Evolutionary conservation across 208 protist species (phyloP).

Genomic region (Blastocrithidia nonstop): DNA sequence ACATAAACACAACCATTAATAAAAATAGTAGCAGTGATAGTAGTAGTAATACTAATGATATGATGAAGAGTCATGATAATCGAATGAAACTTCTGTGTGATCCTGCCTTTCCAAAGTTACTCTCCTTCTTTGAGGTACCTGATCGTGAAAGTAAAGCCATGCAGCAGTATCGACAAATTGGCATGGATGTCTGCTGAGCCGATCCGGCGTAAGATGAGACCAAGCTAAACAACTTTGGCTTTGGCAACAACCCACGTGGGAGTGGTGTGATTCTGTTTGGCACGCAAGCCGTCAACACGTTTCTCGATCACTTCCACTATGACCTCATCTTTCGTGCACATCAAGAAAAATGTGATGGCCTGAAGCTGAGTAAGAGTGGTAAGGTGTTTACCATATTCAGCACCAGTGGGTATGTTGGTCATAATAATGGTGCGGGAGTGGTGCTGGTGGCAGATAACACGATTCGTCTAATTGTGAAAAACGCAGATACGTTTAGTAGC

Average conservation of each 20-base stretch:
- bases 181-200: conserved; percentile 84
- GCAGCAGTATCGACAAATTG: conserved; percentile 52
- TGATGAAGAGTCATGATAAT: conserved; percentile 71
- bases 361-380: conserved; percentile 82
- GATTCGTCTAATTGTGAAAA: conserved; percentile 86
- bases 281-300: conserved; percentile 72
- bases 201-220: conserved; percentile 53
- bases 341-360: conserved; percentile 84
- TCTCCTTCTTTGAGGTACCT: conserved; percentile 74
- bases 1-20: too few species aligned
- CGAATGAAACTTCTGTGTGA: conserved; percentile 44
- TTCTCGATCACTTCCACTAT: conserved; percentile 63
- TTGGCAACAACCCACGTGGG: conserved; percentile 77
- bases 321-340: conserved; percentile 89
- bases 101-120: conserved; percentile 61
- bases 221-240: conserved; percentile 63
- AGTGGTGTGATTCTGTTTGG: conserved; percentile 81
- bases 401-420: conserved; percentile 84
- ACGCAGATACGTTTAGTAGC: conserved; percentile 45
- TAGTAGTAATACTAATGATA: too few species aligned
- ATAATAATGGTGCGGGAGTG: conserved; percentile 83
- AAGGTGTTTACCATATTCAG: conserved; percentile 89
- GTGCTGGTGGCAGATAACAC: conserved; percentile 79
- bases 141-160: conserved; percentile 44
- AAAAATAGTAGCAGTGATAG: too few species aligned